phyloP scores from a whole-genome alignment of 805 yeast genomes.

The Starmerella kuoi region DNA sequence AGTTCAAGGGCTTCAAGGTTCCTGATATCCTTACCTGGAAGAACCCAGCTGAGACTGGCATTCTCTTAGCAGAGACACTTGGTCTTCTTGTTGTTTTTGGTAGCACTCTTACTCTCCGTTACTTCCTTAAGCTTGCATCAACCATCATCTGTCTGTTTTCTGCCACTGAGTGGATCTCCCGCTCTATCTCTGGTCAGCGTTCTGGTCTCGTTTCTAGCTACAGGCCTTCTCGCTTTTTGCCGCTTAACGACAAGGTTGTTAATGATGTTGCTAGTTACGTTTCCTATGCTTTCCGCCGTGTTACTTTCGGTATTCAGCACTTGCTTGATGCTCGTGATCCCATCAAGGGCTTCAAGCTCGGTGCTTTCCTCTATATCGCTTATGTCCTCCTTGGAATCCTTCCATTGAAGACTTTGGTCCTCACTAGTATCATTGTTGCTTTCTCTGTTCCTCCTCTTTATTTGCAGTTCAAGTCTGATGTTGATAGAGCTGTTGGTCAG shows the following conservation, averaged over 20 bases:
- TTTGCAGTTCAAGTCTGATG: slow-evolving; percentile 60
- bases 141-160: slow-evolving; percentile 53
- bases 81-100: slow-evolving; percentile 41
- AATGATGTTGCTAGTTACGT: slow-evolving; percentile 33
- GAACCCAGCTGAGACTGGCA: slow-evolving; percentile 64
- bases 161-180: slow-evolving; percentile 64
- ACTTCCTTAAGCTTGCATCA: slow-evolving; percentile 35
- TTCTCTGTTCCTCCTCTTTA: slow-evolving; percentile 72
- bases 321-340: slow-evolving; percentile 35
- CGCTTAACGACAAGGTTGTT: slow-evolving; percentile 32
- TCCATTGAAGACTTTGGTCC: slow-evolving; percentile 55
- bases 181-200: slow-evolving; percentile 50
- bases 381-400: slow-evolving; percentile 66
- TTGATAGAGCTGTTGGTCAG: slow-evolving; percentile 38
- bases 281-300: slow-evolving; percentile 30
- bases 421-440: slow-evolving; percentile 44
- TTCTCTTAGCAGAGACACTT: slow-evolving; percentile 38
- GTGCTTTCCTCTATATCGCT: slow-evolving; percentile 58
- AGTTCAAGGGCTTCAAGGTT: slow-evolving; percentile 21
- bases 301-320: slow-evolving; percentile 25
- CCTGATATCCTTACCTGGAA: slow-evolving; percentile 54
- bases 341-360: slow-evolving; percentile 44
- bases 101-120: slow-evolving; percentile 25
- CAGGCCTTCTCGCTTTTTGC: slow-evolving; percentile 44
- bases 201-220: slow-evolving; percentile 66